These are phyloP conservation scores for Apophysomyces trapeziformis DNA, from an alignment of 371 early-diverging fungal species.

Conservation along the genomic window DNA sequence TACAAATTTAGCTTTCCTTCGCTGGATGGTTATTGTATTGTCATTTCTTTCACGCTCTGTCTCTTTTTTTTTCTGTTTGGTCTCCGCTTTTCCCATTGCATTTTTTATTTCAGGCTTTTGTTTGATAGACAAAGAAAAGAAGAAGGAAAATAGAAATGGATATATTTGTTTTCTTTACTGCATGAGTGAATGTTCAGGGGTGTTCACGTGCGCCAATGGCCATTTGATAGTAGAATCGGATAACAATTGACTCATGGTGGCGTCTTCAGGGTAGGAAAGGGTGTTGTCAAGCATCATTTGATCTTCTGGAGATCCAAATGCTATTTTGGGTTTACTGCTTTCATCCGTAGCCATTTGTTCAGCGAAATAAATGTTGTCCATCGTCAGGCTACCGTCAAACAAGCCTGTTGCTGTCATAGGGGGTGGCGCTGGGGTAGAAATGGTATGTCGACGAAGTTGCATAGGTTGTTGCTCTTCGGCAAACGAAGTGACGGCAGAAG, in stretches of 20 bases:
- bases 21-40: no score
- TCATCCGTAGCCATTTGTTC: background rate
- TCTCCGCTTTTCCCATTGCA: no score
- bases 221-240: background rate
- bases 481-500: background rate
- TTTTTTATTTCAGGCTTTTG: no score
- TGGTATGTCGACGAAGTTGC: background rate
- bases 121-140: no score
- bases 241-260: background rate
- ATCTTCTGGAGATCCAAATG: background rate
- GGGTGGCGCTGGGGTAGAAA: background rate
- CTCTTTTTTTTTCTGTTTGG: no score
- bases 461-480: background rate
- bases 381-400: background rate
- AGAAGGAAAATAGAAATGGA: background rate
- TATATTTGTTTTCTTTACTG: background rate
- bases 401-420: background rate
- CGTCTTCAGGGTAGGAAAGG: background rate
- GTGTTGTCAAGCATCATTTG: constrained; percentile 2
- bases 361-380: background rate
- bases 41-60: no score
- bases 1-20: no score
- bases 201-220: background rate
- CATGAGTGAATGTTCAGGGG: background rate
- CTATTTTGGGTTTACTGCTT: background rate